Evolutionary conservation across 306 rosid genomes (phyloP).

Genomic region (Pachyrhizus erosus): DNA sequence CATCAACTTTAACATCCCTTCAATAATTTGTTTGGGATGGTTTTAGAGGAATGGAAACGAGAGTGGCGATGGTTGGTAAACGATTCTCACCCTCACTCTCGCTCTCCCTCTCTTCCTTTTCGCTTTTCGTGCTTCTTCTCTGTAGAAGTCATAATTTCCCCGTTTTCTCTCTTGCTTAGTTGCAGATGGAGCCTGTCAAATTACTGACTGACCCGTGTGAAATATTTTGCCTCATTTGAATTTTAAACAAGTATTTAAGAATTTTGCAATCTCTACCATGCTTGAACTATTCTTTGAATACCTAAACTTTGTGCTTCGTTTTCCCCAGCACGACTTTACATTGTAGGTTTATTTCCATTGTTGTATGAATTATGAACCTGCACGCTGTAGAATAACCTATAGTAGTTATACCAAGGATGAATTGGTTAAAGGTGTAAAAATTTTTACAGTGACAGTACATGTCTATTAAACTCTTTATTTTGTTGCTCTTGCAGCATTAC

Average conservation of each 20-base stretch:
- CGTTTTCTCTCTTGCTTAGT: not conserved
- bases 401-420: not conserved
- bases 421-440: not conserved
- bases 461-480: not conserved
- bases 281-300: not conserved
- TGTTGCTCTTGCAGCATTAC: not conserved
- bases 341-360: not conserved
- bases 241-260: not conserved
- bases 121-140: not conserved
- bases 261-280: not conserved
- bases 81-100: not conserved
- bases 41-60: slow-evolving; percentile 9
- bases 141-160: not conserved
- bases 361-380: not conserved
- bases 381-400: not conserved
- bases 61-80: not conserved
- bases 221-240: not conserved
- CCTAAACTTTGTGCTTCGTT: not conserved
- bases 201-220: not conserved
- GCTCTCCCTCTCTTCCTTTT: not conserved
- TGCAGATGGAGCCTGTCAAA: not conserved
- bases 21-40: not conserved
- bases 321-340: not conserved
- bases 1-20: not conserved
- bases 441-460: not conserved